Conservation (phyloP, 73 alveolate species). For the Uronychia binucleata region DNA sequence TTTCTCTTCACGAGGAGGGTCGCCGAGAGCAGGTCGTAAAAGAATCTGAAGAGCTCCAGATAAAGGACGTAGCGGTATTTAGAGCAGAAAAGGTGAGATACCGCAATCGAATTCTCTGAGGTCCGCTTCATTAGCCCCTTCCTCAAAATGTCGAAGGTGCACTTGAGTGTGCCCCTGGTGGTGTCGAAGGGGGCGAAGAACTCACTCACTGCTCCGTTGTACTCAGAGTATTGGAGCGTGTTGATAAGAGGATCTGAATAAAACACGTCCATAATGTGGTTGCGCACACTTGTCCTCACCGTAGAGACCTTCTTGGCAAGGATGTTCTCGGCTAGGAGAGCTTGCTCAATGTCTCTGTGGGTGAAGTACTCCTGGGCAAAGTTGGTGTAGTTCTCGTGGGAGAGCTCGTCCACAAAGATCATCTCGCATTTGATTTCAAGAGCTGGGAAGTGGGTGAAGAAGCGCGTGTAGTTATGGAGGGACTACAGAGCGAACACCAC, state of each 20-base stretch:
- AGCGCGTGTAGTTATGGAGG: slow-evolving; percentile 22
- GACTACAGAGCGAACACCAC: slow-evolving; percentile 18
- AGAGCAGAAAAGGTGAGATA: neutral
- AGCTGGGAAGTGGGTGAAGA: slow-evolving; percentile 41
- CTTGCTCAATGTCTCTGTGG: slow-evolving; percentile 25
- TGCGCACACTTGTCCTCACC: slow-evolving; percentile 3
- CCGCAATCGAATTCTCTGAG: neutral
- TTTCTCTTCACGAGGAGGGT: slow-evolving; percentile 38
- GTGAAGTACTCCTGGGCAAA: slow-evolving; percentile 19
- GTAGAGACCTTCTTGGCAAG: slow-evolving; percentile 16
- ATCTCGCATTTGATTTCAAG: slow-evolving; percentile 51
- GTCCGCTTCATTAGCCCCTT: neutral
- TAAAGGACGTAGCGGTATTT: slow-evolving; percentile 36
- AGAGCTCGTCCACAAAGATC: slow-evolving; percentile 38
- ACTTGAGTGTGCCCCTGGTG: neutral
- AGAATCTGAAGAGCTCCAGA: slow-evolving; percentile 50
- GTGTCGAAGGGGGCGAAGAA: neutral
- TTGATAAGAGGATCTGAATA: slow-evolving; percentile 6
- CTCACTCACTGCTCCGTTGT: neutral
- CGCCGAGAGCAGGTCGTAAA: slow-evolving; percentile 51
- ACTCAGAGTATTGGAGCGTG: neutral
- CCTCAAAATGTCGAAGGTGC: neutral
- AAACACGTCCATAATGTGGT: slow-evolving; percentile 11
- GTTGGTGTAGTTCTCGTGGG: slow-evolving; percentile 28
- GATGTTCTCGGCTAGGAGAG: neutral